Base-by-base conservation (phyloP, 805 yeast species). In the Cyberlindnera mississippiensis region DNA sequence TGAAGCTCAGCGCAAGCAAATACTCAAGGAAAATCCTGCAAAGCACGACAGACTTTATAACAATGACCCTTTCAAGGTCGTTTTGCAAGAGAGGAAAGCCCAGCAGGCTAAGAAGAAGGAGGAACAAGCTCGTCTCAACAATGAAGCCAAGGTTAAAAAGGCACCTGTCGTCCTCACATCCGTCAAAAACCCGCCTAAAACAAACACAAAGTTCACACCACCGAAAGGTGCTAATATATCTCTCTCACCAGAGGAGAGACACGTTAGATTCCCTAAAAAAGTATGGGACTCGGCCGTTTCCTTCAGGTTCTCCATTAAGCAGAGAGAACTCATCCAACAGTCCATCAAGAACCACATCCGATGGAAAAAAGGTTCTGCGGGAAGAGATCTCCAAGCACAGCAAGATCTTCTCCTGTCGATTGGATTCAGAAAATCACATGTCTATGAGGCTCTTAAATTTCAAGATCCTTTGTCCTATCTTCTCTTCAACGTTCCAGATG, bases 401-500 rank as follows among this genome's bases (percentile, higher is more conserved):
- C 27, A 44, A 24, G 26, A 29, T 4, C 15, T 57, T 27, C 60
- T 88, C 6, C 24, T 55, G 4, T 49, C 62, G 4, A 58, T 76
- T n/a, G 93, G 95, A 0, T 91, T 91, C 54, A 74, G 89, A 43
- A 61, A 66, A 28, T 55, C 73, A 1, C 97, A 90, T 57, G 76
- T 83, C 1, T 62, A 66, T 2, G 98, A 91, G 55, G 80, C 96
- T 0, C 63, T 86, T 35, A 63, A 67, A 20, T 85, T 85, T 55
- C 59, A 57, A 38, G 74, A 69, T 50, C 72, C 74, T 2, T 40
- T 69, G 7, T 67, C 72, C 0, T 68, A 64, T 68, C 71, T 91
- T 15, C 63, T 91, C 10, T 81, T 90, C 50, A 93, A 91, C 55
- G 76, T 91, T 3, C 98, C 98, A 0, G 97, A 93, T 49, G 98